Conservation (phyloP, 202 grass and related monocot species). For the Panicum virgatum region DNA sequence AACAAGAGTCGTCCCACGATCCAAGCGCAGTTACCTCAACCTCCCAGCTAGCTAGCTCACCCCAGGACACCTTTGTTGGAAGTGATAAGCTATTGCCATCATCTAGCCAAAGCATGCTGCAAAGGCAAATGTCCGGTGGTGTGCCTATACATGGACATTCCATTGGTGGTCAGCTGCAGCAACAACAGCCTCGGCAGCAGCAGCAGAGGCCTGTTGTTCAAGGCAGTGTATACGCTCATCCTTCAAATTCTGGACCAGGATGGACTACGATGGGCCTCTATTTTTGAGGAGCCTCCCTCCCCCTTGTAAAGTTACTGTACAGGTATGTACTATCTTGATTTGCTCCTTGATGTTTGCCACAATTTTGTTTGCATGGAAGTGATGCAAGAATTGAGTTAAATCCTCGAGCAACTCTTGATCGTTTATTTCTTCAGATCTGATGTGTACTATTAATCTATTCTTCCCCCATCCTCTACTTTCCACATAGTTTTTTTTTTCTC, state of each 20-base stretch:
- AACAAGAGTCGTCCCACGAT: slow-evolving; percentile 51
- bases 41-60: slow-evolving; percentile 43
- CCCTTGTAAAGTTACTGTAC: slow-evolving; percentile 74
- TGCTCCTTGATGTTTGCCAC: slow-evolving; percentile 1
- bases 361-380: neutral
- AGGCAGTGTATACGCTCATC: slow-evolving; percentile 62
- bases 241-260: slow-evolving; percentile 76
- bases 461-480: too few relatives aligned
- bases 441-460: too few relatives aligned
- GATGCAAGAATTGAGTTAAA: slow-evolving; percentile 21
- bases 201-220: slow-evolving; percentile 58
- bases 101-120: slow-evolving; percentile 57
- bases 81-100: slow-evolving; percentile 54
- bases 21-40: slow-evolving; percentile 41
- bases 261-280: slow-evolving; percentile 38
- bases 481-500: neutral
- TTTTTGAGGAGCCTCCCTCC: slow-evolving; percentile 29
- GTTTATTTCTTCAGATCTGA: neutral
- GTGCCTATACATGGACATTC: slow-evolving; percentile 57
- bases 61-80: slow-evolving; percentile 55
- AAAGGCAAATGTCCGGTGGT: slow-evolving; percentile 62
- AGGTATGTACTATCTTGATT: slow-evolving; percentile 47
- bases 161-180: slow-evolving; percentile 60
- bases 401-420: neutral
- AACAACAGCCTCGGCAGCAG: slow-evolving; percentile 51